phyloP scores from a whole-genome alignment of 73 alveolate genomes.

The Tetrahymena elliotti region DNA sequence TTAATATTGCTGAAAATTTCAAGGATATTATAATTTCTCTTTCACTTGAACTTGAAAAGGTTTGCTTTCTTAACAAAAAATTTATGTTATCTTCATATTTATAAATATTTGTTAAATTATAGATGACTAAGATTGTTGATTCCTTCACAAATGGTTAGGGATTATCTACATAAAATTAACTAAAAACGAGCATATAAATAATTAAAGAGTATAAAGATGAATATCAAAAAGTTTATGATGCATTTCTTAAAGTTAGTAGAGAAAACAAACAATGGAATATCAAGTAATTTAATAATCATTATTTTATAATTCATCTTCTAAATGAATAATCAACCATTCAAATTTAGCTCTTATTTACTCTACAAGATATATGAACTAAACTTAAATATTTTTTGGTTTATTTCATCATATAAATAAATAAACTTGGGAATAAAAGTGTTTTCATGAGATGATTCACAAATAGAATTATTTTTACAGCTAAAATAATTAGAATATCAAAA shows the following conservation, averaged over 20 bases:
- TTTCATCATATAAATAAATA: too few relatives aligned
- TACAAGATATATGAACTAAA: too few relatives aligned
- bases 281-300: background rate
- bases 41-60: background rate
- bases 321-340: background rate
- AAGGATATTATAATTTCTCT: background rate
- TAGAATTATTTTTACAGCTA: too few relatives aligned
- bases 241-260: background rate
- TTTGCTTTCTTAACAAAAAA: background rate
- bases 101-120: background rate
- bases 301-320: background rate
- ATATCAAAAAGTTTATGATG: background rate
- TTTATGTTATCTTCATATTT: too few relatives aligned
- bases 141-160: background rate
- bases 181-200: background rate
- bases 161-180: background rate
- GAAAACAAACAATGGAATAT: background rate
- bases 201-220: background rate
- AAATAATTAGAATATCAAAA: too few relatives aligned
- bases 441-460: too few relatives aligned
- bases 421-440: too few relatives aligned
- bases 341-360: background rate
- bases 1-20: background rate
- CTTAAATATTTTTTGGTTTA: too few relatives aligned
- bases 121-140: background rate